A percentile compares a stretch with the other conserved stretches of the same genome.
Evolutionary conservation across 768 basidiomycete species (phyloP).

Genomic region (Tricholomella constricta): DNA sequence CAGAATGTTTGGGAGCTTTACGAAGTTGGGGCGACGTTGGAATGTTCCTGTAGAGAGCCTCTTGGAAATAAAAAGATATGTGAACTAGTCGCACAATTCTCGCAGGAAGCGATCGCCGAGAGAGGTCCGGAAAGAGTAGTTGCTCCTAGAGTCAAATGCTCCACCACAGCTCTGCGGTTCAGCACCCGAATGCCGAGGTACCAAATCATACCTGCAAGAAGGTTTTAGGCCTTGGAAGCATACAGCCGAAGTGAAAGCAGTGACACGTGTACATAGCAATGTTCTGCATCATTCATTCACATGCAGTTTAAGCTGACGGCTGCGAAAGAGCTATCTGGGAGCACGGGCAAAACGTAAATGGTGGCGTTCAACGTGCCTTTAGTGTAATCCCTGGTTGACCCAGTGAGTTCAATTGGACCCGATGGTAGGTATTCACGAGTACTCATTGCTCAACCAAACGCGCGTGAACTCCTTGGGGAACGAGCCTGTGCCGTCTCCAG

Average conservation of each 20-base stretch:
- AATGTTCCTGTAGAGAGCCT: conserved; percentile 28
- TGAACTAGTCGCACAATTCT: conserved; percentile 35
- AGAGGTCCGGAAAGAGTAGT: conserved; percentile 21
- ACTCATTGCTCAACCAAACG: conserved; percentile 38
- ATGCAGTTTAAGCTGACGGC: conserved; percentile 30
- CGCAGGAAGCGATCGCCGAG: conserved; percentile 19
- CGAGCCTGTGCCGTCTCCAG: conserved; percentile 24
- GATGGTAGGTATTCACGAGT: conserved; percentile 23
- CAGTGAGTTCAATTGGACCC: too few relatives aligned
- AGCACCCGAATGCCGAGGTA: conserved; percentile 29
- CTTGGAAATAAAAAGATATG: conserved; percentile 31
- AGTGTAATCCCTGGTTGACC: conserved; percentile 28
- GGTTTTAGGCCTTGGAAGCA: too few relatives aligned
- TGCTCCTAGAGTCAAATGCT: conserved; percentile 16
- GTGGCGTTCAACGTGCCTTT: conserved; percentile 30
- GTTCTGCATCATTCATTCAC: conserved; percentile 28
- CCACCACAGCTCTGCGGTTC: conserved; percentile 21
- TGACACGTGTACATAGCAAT: conserved; percentile 31
- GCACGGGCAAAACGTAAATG: conserved; percentile 26
- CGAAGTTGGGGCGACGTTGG: conserved; percentile 20
- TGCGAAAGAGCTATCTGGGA: conserved; percentile 24
- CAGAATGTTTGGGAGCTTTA: conserved; percentile 36
- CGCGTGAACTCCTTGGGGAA: conserved; percentile 34
- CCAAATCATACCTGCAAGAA: conserved; percentile 27
- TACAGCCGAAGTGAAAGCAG: too few relatives aligned